Base-by-base conservation (phyloP, 768 basidiomycete species). In the Mycena polygramma region DNA sequence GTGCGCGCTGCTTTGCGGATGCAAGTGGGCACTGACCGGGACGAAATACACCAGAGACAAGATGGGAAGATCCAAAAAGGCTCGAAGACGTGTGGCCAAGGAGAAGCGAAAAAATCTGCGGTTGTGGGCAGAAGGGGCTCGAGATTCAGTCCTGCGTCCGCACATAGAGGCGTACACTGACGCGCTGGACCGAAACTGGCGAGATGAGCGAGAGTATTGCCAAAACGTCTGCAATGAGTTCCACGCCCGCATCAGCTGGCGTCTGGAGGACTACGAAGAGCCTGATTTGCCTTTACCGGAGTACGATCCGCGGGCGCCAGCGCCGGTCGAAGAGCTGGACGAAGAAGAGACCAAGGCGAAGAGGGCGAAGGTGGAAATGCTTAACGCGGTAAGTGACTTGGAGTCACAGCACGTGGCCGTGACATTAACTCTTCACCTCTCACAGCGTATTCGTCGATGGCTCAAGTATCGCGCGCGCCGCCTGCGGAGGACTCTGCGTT, bases 161-260 rank as follows among this genome's bases (percentile, higher is more conserved):
- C 48, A 49, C 48, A 49, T 49, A 14, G 19, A 19, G n/a, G 15
- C 48, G 17, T 49, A 49, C 19, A 49, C 48, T 2, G 48, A 49
- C 19, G 48, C 48, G 17, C 48, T 49, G 8, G 48, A 49, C 8
- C 48, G 36, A 4, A 45, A 41, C 3, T 60, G 66, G 57, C 66
- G 49, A 4, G 36, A 26, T 4, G 48, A 68, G 19, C 66, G 51
- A 1, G 46, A 53, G 4, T 68, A 52, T n/a, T 35, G 15, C 4
- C 7, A 45, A 19, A 15, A 20, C 24, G 26, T 69, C 15, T 54
- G 52, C 26, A 49, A 39, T 20, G 53, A 69, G 19, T 69, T 53
- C 48, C 68, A 69, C 24, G 39, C 51, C 5, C 7, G 19, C 10
- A n/a, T 69, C 30, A 15, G 19, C 24, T 69, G 68, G 68, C 53